phyloP scores from a whole-genome alignment of 768 basidiomycete species.

The Podaxis sp. region DNA sequence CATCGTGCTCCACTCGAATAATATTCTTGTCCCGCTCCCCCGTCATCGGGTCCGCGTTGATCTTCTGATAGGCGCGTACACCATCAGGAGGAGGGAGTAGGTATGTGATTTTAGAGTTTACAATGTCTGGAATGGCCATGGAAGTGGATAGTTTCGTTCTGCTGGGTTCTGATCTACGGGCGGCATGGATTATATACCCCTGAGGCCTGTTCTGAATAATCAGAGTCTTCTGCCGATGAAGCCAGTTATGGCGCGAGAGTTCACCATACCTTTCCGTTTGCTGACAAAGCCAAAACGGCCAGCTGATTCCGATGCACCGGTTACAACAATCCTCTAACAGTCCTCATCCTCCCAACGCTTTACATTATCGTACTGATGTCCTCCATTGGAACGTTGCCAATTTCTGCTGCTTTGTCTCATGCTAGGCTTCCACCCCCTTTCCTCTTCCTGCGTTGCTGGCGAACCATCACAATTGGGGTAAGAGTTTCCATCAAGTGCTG shows the following conservation, averaged over 20 bases:
- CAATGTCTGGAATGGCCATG: constrained; percentile 10
- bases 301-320: neutral
- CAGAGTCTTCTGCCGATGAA: constrained; percentile 8
- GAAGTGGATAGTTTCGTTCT: neutral
- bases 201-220: neutral
- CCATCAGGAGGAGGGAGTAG: constrained; percentile 26
- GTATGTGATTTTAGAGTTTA: constrained; percentile 9
- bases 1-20: constrained; percentile 20
- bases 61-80: constrained; percentile 23
- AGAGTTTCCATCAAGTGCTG: neutral
- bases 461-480: neutral
- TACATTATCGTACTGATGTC: neutral
- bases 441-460: neutral
- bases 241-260: constrained; percentile 6
- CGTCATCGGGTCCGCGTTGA: constrained; percentile 24
- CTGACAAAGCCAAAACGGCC: constrained; percentile 3
- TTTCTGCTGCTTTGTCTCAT: neutral
- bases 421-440: neutral
- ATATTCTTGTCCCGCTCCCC: constrained; percentile 25
- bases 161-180: neutral
- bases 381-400: neutral
- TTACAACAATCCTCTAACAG: neutral
- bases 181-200: neutral
- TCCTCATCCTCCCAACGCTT: neutral
- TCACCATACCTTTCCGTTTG: constrained; percentile 5